Evolutionary conservation across 75 land plant genomes (phyloP).

Genomic region (Ceratopteris richardii): DNA sequence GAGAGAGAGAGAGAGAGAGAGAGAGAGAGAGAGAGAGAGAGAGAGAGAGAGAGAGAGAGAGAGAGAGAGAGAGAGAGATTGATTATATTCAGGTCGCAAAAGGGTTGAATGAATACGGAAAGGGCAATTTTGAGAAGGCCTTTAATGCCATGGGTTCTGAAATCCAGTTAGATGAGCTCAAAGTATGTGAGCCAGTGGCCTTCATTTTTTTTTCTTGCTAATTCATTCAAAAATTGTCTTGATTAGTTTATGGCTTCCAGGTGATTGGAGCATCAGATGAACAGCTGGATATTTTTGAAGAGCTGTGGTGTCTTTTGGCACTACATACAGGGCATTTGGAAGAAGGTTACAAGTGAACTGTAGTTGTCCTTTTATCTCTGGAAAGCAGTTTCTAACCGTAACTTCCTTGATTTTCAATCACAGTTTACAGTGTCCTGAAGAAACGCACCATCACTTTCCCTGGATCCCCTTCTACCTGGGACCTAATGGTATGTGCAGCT

Average conservation of each 20-base stretch:
- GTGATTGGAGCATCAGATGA: constrained; percentile 97
- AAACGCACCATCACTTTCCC: neutral
- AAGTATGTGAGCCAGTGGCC: constrained; percentile 29
- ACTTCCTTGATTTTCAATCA: neutral
- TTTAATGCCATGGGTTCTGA: constrained; percentile 49
- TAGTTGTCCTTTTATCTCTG: neutral
- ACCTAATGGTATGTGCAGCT: constrained; percentile 1
- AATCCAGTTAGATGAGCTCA: constrained; percentile 44
- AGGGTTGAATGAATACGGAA: constrained; percentile 70
- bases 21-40: no score
- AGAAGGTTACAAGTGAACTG: constrained; percentile 21
- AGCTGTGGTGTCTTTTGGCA: constrained; percentile 47
- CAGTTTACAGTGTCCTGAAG: neutral
- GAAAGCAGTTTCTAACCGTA: neutral
- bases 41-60: no score
- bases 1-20: no score
- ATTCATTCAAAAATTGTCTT: neutral
- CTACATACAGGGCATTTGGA: constrained; percentile 44
- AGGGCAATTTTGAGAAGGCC: constrained; percentile 34
- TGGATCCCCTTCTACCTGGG: neutral
- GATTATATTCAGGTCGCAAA: constrained; percentile 63
- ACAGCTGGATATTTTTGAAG: constrained; percentile 86
- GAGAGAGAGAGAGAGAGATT: neutral
- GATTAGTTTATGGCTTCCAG: constrained; percentile 21
- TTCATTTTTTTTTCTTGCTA: neutral